These are phyloP conservation scores for Boechera stricta DNA, from an alignment of 345 rosid genomes.

Conservation along the genomic window DNA sequence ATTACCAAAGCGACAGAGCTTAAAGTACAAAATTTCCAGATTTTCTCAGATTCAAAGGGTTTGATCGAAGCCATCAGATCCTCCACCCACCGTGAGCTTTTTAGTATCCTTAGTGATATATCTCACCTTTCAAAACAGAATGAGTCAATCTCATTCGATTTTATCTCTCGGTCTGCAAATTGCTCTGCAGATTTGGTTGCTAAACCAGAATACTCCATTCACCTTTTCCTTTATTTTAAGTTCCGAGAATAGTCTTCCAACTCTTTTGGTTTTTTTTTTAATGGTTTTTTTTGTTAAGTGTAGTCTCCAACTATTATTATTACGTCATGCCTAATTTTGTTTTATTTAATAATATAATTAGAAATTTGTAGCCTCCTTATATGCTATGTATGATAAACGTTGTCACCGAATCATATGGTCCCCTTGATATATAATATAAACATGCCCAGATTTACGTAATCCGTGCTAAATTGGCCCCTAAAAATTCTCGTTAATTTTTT, in stretches of 20 bases:
- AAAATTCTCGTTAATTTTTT: background rate
- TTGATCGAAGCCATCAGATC: too few relatives aligned
- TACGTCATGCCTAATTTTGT: background rate
- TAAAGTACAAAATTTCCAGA: too few relatives aligned
- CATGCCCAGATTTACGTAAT: background rate
- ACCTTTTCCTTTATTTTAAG: background rate
- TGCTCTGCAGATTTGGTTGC: too few relatives aligned
- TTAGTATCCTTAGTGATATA: too few relatives aligned
- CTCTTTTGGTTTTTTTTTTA: too few relatives aligned
- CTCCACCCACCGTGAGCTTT: too few relatives aligned
- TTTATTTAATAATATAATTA: background rate
- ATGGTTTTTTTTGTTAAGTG: background rate
- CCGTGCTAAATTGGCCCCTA: background rate
- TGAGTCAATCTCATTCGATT: too few relatives aligned
- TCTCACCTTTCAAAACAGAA: too few relatives aligned
- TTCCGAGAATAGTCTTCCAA: background rate
- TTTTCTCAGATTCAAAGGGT: too few relatives aligned
- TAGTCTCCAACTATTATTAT: background rate
- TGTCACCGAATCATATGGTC: background rate
- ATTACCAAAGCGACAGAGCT: too few relatives aligned
- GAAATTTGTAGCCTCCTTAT: background rate
- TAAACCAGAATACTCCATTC: background rate
- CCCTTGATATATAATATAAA: background rate
- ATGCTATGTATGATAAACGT: slow-evolving; percentile 3
- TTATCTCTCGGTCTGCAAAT: too few relatives aligned